Evolutionary conservation across 805 yeast species (phyloP), one percentile per base, ranked within the genome.

Genomic region (Yamadazyma sp.): DNA sequence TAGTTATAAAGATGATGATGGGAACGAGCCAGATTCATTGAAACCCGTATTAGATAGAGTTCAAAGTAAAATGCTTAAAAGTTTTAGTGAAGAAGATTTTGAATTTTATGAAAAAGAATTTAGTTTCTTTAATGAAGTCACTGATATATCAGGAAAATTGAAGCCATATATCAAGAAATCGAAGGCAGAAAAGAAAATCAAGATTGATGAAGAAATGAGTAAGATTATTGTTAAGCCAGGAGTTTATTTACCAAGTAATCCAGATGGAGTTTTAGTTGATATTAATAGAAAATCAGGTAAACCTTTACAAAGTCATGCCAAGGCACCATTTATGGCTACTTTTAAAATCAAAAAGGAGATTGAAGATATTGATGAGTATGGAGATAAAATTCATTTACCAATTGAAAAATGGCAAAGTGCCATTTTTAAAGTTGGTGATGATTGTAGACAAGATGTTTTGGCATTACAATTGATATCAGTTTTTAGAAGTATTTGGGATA

Each of bases 391-490:
- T 19, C 46, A 44, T n/a, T 45, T 53, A 5, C 70, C 73, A 4
- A 56, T 76, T 32, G 91, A 85, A 33, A 76, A 71, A 45, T 84
- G 95, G 94, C 88, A 88, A 54, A 80, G 94, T 53, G 98, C 98
- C 10, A 94, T 93, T 57, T 93, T 93, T 75, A 93, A 93, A 60
- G 98, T 93, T 36, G 99, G 99, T 42, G 99, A 93, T 64, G 99
- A 93, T 62, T 91, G 98, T 67, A 76, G 99, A 48, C 99, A 93
- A 60, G 99, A 93, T 62, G 91, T 93, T 32, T 72, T 93, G 47
- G 97, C 96, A 0, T 67, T 93, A 39, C 99, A 93, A 56, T 69
- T 93, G 53, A 83, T 94, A 39, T 83, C 96, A 3, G 80, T 93
- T 23, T 93, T 94, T 70, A 75, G 95, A 50, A 80, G 91, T 28